Percentiles rank a stretch among this genome's conserved stretches.
phyloP scores from a whole-genome alignment of 768 basidiomycete species.

The Hericium coralloides region DNA sequence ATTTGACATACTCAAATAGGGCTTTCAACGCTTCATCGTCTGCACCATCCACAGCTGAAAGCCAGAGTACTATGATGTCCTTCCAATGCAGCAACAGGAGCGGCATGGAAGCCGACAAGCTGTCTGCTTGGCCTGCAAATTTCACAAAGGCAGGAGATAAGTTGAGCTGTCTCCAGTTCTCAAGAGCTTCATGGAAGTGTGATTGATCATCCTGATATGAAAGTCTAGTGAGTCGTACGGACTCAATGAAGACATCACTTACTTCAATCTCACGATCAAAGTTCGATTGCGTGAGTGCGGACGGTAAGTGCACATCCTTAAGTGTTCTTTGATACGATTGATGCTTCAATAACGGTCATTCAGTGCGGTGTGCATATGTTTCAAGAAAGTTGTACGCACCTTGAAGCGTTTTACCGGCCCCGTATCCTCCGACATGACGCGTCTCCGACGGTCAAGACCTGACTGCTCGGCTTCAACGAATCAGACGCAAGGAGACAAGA shows the following conservation, averaged over 20 bases:
- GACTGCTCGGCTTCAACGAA: neutral
- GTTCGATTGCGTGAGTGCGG: constrained; percentile 40
- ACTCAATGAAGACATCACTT: constrained; percentile 3
- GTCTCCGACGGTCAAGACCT: neutral
- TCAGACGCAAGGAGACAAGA: neutral
- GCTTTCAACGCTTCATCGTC: constrained; percentile 68
- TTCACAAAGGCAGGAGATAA: constrained; percentile 65
- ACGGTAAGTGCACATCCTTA: constrained; percentile 65
- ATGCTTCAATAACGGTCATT: constrained; percentile 33
- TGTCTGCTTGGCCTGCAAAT: constrained; percentile 54
- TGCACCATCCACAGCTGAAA: constrained; percentile 41
- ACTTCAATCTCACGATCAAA: constrained; percentile 56
- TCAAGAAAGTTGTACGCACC: constrained; percentile 19
- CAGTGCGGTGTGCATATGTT: constrained; percentile 24
- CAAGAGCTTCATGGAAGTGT: constrained; percentile 66
- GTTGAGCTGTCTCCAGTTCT: constrained; percentile 75
- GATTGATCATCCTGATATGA: constrained; percentile 59
- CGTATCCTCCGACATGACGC: constrained; percentile 5
- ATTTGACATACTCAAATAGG: constrained; percentile 61
- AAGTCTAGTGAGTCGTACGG: neutral
- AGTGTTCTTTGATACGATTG: constrained; percentile 63
- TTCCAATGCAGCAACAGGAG: constrained; percentile 74
- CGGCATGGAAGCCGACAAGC: constrained; percentile 67
- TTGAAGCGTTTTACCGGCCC: constrained; percentile 43
- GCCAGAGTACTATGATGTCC: constrained; percentile 60